These are phyloP conservation scores for Dichotomopilus funicola DNA, from an alignment of 2,329 filamentous ascomycete genomes.

Conservation along the genomic window DNA sequence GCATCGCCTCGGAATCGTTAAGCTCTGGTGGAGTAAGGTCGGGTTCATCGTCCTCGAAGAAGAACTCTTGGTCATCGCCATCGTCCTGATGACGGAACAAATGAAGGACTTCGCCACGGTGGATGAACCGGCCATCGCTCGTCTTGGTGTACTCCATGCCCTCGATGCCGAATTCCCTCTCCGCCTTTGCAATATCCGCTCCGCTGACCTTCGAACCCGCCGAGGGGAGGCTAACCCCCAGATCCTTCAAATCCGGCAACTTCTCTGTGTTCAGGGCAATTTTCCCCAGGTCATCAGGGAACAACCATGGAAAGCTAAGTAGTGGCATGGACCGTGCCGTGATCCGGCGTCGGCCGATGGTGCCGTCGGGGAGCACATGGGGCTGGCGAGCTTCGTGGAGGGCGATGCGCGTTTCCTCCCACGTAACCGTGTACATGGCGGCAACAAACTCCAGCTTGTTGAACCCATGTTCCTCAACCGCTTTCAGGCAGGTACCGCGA, in stretches of 20 bases:
- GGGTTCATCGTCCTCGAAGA: not conserved
- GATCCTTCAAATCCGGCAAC: not conserved
- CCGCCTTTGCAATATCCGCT: not conserved
- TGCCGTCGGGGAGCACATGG: conserved; percentile 18
- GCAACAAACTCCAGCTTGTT: conserved; percentile 64
- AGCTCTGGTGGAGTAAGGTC: not conserved
- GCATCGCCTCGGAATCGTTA: not conserved
- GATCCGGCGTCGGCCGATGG: conserved; percentile 32
- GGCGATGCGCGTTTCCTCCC: conserved; percentile 58
- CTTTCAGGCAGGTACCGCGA: conserved; percentile 57
- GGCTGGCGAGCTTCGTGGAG: conserved; percentile 39
- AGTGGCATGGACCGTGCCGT: conserved; percentile 59
- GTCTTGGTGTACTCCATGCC: conserved; percentile 24
- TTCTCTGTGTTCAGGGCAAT: conserved; percentile 35
- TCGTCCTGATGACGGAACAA: conserved; percentile 25
- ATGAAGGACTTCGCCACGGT: conserved; percentile 29
- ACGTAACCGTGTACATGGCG: conserved; percentile 82
- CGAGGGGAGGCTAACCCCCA: not conserved
- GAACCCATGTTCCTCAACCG: conserved; percentile 54
- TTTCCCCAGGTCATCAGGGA: conserved; percentile 62
- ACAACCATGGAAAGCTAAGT: conserved; percentile 93
- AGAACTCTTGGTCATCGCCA: conserved; percentile 9
- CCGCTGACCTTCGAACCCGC: not conserved
- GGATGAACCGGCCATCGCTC: conserved; percentile 27
- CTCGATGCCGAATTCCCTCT: conserved; percentile 13